Base-by-base conservation (phyloP, 108 stramenopile species). In the Asterionellopsis glacialis region DNA sequence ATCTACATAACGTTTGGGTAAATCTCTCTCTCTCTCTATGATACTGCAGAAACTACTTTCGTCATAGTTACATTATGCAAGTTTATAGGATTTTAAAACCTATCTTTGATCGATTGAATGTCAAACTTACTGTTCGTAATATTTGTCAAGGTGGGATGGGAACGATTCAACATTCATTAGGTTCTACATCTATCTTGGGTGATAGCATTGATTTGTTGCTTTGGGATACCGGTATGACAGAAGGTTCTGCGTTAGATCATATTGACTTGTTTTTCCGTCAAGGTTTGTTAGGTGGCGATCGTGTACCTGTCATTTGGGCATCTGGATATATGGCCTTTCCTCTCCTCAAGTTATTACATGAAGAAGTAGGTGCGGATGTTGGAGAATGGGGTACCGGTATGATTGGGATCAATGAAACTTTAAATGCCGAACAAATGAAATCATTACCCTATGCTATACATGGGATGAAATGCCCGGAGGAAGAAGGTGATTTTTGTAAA, bases 331-430 rank as follows among this genome's bases (percentile, higher is more conserved):
- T 57, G 11, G 45, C 61, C 13, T 87, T 88, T 62, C 70, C 81
- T 13, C 42, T 88, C 7, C 61, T 92, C 45, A 73, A 77, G 18
- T 64, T 69, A 42, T 64, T 86, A 11, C 83, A 88, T 57, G 74
- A 85, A 69, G 41, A 74, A 24, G 87, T 83, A 1, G 91, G 83
- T 62, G 87, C 65, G 6, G 88, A 89, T 60, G 77, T 93, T 19
- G 87, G 87, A 18, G 82, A 80, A 42, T 74, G 78, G 27, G 88
- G 91, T 1, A 67, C 48, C 51, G 86, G 68, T 0, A 54, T 70
- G 63, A 55, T 61, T 55, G 77, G 78, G 15, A 55, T 89, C 15
- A 61, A 75, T 9, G 68, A 64, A 55, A 80, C 78, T n/a, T 69
- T 61, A 28, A 74, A 67, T 66, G 63, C 63, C 9, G 73, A 71